These are phyloP conservation scores for Ogataea nitratoaversa DNA, from an alignment of 805 yeast species.

Conservation along the genomic window DNA sequence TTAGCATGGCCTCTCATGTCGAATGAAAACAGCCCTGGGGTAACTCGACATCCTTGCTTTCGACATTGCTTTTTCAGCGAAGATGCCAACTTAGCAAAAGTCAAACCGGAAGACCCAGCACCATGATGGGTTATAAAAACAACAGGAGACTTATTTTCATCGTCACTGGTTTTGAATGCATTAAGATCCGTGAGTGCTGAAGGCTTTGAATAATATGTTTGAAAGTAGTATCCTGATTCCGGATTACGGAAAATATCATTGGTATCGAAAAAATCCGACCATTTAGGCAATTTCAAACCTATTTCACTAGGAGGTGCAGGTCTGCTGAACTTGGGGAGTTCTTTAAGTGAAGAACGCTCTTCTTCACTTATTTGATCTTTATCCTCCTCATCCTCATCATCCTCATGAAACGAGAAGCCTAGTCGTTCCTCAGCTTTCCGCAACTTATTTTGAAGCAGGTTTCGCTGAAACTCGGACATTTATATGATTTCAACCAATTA, in stretches of 20 bases:
- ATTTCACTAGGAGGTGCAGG: not conserved
- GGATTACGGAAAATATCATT: slow-evolving; percentile 22
- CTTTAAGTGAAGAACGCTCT: slow-evolving; percentile 6
- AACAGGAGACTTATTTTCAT: slow-evolving; percentile 37
- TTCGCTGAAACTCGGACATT: slow-evolving; percentile 28
- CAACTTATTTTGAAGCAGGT: slow-evolving; percentile 22
- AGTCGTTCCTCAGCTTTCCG: slow-evolving; percentile 19
- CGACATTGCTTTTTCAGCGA: slow-evolving; percentile 37
- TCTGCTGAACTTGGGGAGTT: slow-evolving; percentile 6
- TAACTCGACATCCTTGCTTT: slow-evolving; percentile 24
- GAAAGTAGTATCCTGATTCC: slow-evolving; percentile 34
- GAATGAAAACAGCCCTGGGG: slow-evolving; percentile 63
- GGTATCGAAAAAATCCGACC: slow-evolving; percentile 34
- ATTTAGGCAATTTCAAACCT: slow-evolving; percentile 13
- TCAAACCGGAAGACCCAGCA: slow-evolving; percentile 83
- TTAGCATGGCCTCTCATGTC: slow-evolving; percentile 88
- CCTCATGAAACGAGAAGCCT: slow-evolving; percentile 16
- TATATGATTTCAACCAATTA: too few relatives aligned
- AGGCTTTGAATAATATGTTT: slow-evolving; percentile 60
- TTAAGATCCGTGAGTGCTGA: too few relatives aligned
- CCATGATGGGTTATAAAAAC: slow-evolving; percentile 85
- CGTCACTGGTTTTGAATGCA: too few relatives aligned
- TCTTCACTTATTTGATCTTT: slow-evolving; percentile 14
- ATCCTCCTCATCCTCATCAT: slow-evolving; percentile 9
- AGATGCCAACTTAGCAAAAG: slow-evolving; percentile 58